phyloP scores from a whole-genome alignment of 352 stramenopile genomes.

The Phytophthora meadii region DNA sequence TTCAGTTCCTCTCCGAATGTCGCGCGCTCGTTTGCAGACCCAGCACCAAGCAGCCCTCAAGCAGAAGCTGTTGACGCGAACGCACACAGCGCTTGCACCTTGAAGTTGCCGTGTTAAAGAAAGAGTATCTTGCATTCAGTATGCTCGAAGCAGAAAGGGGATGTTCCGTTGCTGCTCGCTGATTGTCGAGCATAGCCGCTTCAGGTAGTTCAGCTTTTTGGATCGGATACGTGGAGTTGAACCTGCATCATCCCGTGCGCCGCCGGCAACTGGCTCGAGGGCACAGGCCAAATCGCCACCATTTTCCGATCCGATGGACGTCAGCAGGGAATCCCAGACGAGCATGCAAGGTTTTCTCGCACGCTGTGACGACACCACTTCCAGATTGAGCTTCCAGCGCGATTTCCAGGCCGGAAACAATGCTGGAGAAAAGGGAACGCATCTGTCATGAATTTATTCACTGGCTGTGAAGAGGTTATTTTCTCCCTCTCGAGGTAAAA shows the following conservation, averaged over 20 bases:
- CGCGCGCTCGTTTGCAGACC: constrained; percentile 29
- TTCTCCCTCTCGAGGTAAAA: constrained; percentile 1
- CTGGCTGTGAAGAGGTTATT: not conserved
- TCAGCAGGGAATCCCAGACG: constrained; percentile 15
- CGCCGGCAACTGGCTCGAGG: constrained; percentile 32
- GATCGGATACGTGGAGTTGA: constrained; percentile 18
- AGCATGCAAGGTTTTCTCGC: constrained; percentile 16
- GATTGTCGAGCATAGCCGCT: constrained; percentile 5
- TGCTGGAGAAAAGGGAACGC: constrained; percentile 9
- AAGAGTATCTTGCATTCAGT: constrained; percentile 15
- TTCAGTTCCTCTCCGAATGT: constrained; percentile 27
- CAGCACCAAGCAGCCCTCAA: constrained; percentile 22
- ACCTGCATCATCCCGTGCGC: constrained; percentile 22
- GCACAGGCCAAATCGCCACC: constrained; percentile 33
- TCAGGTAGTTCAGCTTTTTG: constrained; percentile 6
- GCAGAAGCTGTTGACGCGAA: constrained; percentile 16
- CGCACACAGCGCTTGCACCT: constrained; percentile 24
- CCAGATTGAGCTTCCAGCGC: constrained; percentile 21
- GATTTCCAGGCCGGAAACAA: constrained; percentile 12
- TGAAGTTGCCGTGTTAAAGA: constrained; percentile 32
- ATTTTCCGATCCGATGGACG: constrained; percentile 33
- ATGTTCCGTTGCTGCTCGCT: constrained; percentile 6
- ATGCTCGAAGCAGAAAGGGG: constrained; percentile 15
- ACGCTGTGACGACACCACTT: constrained; percentile 11
- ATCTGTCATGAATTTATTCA: not conserved